Conservation (phyloP, 345 rosid genomes). For the Camelina laxa region DNA sequence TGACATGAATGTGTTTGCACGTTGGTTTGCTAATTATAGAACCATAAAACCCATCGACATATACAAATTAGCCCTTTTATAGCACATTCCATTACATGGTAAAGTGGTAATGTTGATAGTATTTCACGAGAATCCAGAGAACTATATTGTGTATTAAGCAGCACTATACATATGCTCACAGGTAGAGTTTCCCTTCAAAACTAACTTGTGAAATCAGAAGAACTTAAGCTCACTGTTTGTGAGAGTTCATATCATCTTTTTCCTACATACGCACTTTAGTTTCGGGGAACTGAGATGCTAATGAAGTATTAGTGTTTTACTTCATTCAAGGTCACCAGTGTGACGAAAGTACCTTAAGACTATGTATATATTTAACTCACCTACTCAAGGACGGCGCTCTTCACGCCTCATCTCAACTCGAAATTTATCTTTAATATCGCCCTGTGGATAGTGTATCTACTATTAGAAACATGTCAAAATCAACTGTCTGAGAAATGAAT, state of each 20-base stretch:
- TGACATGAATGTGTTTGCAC: background rate
- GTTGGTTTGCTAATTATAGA: background rate
- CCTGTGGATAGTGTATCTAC: conserved; percentile 33
- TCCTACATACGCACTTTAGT: background rate
- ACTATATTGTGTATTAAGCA: background rate
- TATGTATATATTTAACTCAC: background rate
- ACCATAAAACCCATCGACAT: conserved; percentile 6
- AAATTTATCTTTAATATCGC: conserved; percentile 41
- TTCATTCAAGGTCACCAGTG: conserved; percentile 1
- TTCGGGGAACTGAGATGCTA: conserved; percentile 21
- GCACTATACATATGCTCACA: background rate
- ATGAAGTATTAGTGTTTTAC: background rate
- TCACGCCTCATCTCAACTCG: conserved; percentile 44
- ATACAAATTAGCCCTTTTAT: conserved; percentile 16
- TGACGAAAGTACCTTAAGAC: background rate
- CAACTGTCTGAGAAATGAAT: conserved; percentile 14
- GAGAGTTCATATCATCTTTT: conserved; percentile 19
- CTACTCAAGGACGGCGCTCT: conserved; percentile 36
- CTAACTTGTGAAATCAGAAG: conserved; percentile 2
- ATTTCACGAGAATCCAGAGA: background rate
- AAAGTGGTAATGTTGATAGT: background rate
- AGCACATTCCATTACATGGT: conserved; percentile 4
- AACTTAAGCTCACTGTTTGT: conserved; percentile 24
- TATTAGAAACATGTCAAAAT: conserved; percentile 12
- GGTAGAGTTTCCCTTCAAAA: background rate